Conservation (phyloP, 306 rosid genomes). For the Vicia villosa region DNA sequence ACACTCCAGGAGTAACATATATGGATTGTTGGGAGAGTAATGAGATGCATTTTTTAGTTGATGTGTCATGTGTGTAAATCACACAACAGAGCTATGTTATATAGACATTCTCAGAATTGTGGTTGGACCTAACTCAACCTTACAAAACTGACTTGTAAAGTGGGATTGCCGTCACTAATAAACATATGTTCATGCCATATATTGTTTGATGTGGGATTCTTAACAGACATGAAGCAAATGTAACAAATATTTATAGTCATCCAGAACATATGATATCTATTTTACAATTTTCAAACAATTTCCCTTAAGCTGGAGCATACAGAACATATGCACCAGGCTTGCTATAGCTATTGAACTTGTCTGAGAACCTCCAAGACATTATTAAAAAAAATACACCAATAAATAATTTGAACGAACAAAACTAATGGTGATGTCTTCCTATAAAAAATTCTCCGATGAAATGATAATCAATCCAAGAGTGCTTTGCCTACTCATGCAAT, state of each 20-base stretch:
- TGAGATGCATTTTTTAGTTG: background rate
- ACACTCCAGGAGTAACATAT: background rate
- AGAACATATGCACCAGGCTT: too few relatives aligned
- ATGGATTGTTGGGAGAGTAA: background rate
- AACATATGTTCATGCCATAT: too few relatives aligned
- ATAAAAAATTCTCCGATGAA: background rate
- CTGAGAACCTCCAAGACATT: too few relatives aligned
- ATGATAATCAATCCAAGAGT: background rate
- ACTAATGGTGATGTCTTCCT: background rate
- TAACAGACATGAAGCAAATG: background rate
- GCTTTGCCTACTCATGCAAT: background rate
- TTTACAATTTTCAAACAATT: too few relatives aligned
- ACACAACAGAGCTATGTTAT: slow-evolving; percentile 7
- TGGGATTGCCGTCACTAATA: too few relatives aligned
- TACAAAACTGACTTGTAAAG: too few relatives aligned
- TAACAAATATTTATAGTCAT: background rate
- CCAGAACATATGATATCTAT: background rate
- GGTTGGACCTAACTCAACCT: too few relatives aligned
- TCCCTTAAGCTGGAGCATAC: too few relatives aligned
- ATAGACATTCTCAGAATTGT: background rate
- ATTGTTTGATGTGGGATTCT: too few relatives aligned
- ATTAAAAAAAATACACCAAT: too few relatives aligned
- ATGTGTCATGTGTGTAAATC: background rate
- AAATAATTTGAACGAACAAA: background rate
- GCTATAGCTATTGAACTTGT: too few relatives aligned